Percentiles rank a stretch among this genome's conserved stretches.
phyloP scores from a whole-genome alignment of 257 asterid genomes.

The Striga asiatica region DNA sequence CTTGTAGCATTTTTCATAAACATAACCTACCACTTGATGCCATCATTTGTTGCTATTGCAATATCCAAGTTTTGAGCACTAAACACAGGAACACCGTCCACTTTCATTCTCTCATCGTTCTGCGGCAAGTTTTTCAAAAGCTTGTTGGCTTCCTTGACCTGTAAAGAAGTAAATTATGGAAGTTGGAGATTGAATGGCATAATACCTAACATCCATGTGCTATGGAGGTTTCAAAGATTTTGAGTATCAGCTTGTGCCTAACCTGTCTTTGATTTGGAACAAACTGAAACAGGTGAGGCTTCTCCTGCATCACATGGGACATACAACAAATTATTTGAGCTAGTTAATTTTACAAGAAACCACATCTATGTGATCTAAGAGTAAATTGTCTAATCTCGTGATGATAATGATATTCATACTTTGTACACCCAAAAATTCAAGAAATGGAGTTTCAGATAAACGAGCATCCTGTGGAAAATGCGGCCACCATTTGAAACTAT shows the following conservation, averaged over 20 bases:
- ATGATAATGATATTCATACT: not conserved
- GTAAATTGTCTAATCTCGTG: not conserved
- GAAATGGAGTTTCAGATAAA: not conserved
- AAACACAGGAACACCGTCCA: slow-evolving; percentile 76
- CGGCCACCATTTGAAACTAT: not conserved
- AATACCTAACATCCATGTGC: not conserved
- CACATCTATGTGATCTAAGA: not conserved
- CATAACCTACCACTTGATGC: slow-evolving; percentile 54
- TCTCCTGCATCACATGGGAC: slow-evolving; percentile 42
- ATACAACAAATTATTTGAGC: not conserved
- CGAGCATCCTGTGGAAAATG: slow-evolving; percentile 2
- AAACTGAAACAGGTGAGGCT: slow-evolving; percentile 61
- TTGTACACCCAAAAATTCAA: not conserved
- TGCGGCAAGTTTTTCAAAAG: slow-evolving; percentile 40
- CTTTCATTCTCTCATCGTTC: slow-evolving; percentile 28
- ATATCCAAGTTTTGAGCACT: slow-evolving; percentile 68
- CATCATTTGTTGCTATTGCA: slow-evolving; percentile 63
- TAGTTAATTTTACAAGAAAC: not conserved
- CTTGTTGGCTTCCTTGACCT: slow-evolving; percentile 80
- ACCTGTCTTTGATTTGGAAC: slow-evolving; percentile 74
- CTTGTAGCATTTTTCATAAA: no score
- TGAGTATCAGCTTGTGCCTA: not conserved
- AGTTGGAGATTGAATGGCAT: not conserved
- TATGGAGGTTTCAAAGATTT: not conserved
- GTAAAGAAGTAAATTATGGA: slow-evolving; percentile 9